Evolutionary conservation across 1,139 yeast species (phyloP), one percentile per base, ranked within the genome.

Genomic region (Eremothecium coryli): DNA sequence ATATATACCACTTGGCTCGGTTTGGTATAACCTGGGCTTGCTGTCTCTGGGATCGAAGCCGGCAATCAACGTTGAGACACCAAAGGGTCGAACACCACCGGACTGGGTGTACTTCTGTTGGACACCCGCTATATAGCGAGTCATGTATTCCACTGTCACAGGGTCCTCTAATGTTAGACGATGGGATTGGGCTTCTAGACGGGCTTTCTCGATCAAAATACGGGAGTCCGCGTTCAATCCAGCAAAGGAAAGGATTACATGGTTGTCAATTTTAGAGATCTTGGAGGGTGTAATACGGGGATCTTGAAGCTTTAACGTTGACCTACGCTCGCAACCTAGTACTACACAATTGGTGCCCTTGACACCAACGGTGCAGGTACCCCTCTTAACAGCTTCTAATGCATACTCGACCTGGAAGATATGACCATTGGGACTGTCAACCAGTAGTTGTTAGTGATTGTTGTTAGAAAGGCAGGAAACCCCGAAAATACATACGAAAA

Each of bases 371-470:
- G 97, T 95, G 57, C 95, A 85, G 2, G 98, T 90, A 43, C 98
- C 99, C 63, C 97, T 74, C 60, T 90, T 90, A 36, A 90, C 99
- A 1, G 99, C 99, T 61, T 90, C 99, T 26, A 82, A 72, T 18
- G 98, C 99, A 54, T 90, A 90, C 64, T 90, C 98, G 30, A 93
- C 98, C 71, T 90, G 97, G 68, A 90, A 90, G 58, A 88, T 95
- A 60, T 90, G 96, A 45, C 99, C 99, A 65, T 90, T 98, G 44
- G 99, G 99, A 59, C 93, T 82, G 50, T 24, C 32, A 27, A 10
- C 9, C 9, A 20, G 7, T 3, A 13, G 16, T 25, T 25, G 16
- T 12, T 25, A 25, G 28, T 15, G 10, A 15, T 11, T 3, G 16
- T 25, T n/a, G 26, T 8, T 12, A n/a, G n/a, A n/a, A n/a, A n/a